Conservation (phyloP, 2,329 filamentous ascomycete species). For the Xylariaceae sp. region DNA sequence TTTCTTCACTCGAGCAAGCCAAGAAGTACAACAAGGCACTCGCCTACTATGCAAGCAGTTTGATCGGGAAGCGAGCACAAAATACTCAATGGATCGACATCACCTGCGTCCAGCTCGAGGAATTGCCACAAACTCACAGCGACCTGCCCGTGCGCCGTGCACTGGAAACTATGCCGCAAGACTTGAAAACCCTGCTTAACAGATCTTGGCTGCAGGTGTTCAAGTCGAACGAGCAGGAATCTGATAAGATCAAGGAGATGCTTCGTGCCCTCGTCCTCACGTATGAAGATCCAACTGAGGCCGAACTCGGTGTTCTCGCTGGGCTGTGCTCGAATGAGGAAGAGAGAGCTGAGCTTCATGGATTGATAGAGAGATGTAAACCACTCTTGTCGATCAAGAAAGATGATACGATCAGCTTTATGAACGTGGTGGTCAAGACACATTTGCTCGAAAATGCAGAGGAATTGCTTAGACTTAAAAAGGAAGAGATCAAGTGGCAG, state of each 20-base stretch:
- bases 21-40: slow-evolving; percentile 52
- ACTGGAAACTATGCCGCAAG: slow-evolving; percentile 49
- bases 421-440: slow-evolving; percentile 46
- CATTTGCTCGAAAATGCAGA: slow-evolving; percentile 49
- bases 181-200: slow-evolving; percentile 46
- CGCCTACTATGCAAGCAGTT: slow-evolving; percentile 50
- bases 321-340: slow-evolving; percentile 43
- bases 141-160: slow-evolving; percentile 48
- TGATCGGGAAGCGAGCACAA: slow-evolving; percentile 50
- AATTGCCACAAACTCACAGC: slow-evolving; percentile 46
- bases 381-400: slow-evolving; percentile 42
- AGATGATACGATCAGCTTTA: slow-evolving; percentile 40
- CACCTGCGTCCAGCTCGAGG: slow-evolving; percentile 49
- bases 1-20: slow-evolving; percentile 41
- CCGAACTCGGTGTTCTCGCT: slow-evolving; percentile 47
- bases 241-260: slow-evolving; percentile 51
- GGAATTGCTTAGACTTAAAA: slow-evolving; percentile 44
- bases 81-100: slow-evolving; percentile 55
- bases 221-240: slow-evolving; percentile 39
- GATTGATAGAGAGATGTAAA: slow-evolving; percentile 48
- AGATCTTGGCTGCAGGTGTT: slow-evolving; percentile 49
- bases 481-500: slow-evolving; percentile 49
- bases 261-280: slow-evolving; percentile 50
- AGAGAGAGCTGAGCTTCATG: slow-evolving; percentile 44
- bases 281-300: slow-evolving; percentile 49